These are phyloP conservation scores for Claviceps africana DNA, from an alignment of 2,329 filamentous ascomycete genomes.

Conservation along the genomic window DNA sequence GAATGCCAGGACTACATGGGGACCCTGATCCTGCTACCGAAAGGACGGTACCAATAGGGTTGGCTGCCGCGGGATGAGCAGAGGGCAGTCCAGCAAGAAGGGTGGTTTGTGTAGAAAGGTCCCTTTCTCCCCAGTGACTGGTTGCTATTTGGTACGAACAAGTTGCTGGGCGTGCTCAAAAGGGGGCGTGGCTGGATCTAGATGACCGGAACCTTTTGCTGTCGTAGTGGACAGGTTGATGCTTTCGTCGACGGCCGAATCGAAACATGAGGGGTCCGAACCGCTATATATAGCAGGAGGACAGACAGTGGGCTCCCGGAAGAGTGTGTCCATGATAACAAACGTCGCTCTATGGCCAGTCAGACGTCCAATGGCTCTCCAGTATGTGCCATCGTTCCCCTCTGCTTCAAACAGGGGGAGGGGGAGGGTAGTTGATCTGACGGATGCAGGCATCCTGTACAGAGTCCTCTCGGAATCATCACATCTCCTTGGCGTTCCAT, in stretches of 20 bases:
- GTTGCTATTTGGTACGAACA: not conserved
- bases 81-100: not conserved
- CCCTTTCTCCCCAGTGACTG: not conserved
- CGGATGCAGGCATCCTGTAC: not conserved
- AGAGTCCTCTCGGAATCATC: not conserved
- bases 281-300: not conserved
- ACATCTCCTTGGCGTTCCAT: not conserved
- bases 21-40: not conserved
- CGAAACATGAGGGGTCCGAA: not conserved
- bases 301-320: not conserved
- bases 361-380: not conserved
- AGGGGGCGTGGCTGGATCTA: not conserved
- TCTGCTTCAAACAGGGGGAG: too few species aligned
- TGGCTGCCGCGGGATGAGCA: not conserved
- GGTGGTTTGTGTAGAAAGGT: not conserved
- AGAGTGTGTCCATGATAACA: slow-evolving; percentile 4
- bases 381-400: not conserved
- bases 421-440: not conserved
- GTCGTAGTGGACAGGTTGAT: not conserved
- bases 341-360: not conserved
- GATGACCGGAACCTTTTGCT: not conserved
- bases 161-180: not conserved
- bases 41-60: not conserved
- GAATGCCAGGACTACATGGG: slow-evolving; percentile 11
- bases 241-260: not conserved